These are phyloP conservation scores for Microbotryomycetes sp. DNA, from an alignment of 1,284 basidiomycete species.

Conservation along the genomic window DNA sequence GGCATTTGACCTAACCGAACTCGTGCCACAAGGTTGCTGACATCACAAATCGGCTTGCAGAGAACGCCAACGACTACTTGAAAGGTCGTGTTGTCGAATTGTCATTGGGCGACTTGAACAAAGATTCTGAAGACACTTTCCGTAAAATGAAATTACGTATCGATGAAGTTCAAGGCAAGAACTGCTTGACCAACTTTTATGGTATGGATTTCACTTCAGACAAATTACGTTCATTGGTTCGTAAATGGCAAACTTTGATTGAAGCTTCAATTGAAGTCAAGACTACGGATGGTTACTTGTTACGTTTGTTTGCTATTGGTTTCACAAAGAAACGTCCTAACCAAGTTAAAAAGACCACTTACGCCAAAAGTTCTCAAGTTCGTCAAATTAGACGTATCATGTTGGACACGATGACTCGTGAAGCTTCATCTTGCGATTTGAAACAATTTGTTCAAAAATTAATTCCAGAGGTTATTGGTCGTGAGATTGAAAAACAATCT, in stretches of 20 bases:
- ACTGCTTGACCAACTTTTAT: conserved; percentile 99
- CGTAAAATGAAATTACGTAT: conserved; percentile 98
- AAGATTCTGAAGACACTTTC: conserved; percentile 99
- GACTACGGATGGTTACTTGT: conserved; percentile 98
- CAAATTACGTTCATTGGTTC: conserved; percentile 98
- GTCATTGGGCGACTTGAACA: conserved; percentile 96
- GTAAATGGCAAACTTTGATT: conserved; percentile 99
- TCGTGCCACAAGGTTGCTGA: not conserved
- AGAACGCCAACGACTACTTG: conserved; percentile 97
- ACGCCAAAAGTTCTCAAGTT: conserved; percentile 91
- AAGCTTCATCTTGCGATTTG: conserved; percentile 90
- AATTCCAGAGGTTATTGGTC: conserved; percentile 96
- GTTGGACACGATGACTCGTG: conserved; percentile 99
- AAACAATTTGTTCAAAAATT: conserved; percentile 80
- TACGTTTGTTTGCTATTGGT: conserved; percentile 97
- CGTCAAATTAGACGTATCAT: conserved; percentile 99
- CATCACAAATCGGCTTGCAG: conserved; percentile 46
- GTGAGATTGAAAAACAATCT: conserved; percentile 98
- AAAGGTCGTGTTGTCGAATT: conserved; percentile 96
- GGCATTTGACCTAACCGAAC: not conserved
- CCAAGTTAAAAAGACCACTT: conserved; percentile 99
- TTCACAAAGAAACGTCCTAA: conserved; percentile 96
- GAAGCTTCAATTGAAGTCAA: conserved; percentile 98
- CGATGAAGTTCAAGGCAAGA: conserved; percentile 97
- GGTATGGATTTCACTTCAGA: conserved; percentile 99